phyloP scores from a whole-genome alignment of 306 rosid species.

The Casuarina cunninghamiana region DNA sequence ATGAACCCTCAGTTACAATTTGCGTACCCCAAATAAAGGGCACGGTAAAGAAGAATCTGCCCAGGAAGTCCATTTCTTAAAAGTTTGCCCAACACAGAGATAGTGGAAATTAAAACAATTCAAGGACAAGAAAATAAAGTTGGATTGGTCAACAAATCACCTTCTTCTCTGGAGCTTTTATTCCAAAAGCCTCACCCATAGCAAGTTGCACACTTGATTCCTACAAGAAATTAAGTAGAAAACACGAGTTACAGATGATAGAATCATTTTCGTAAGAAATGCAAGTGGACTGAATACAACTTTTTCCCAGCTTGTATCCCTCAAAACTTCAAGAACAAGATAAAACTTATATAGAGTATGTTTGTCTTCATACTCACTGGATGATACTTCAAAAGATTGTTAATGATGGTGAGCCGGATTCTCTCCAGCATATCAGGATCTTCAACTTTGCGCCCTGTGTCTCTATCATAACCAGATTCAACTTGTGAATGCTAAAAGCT shows the following conservation, averaged over 20 bases:
- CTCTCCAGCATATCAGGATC: slow-evolving; percentile 93
- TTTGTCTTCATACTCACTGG: slow-evolving; percentile 60
- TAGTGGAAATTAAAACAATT: neutral
- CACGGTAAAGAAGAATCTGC: neutral
- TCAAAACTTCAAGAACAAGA: slow-evolving; percentile 15
- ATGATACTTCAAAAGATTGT: slow-evolving; percentile 87
- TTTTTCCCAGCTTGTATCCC: slow-evolving; percentile 16
- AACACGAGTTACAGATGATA: neutral
- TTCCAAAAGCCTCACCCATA: slow-evolving; percentile 97
- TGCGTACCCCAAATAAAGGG: neutral
- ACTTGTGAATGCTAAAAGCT: slow-evolving; percentile 27
- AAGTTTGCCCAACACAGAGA: neutral
- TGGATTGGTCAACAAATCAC: slow-evolving; percentile 41
- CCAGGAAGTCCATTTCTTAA: neutral
- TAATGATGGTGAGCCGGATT: slow-evolving; percentile 90
- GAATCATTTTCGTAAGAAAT: neutral
- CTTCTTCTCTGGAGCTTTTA: slow-evolving; percentile 84
- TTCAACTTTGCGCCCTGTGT: slow-evolving; percentile 94
- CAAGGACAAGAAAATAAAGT: slow-evolving; percentile 9
- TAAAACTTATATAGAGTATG: slow-evolving; percentile 6
- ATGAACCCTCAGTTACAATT: neutral
- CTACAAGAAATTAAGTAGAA: slow-evolving; percentile 42
- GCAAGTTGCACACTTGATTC: slow-evolving; percentile 88
- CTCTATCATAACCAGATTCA: slow-evolving; percentile 52
- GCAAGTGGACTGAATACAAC: slow-evolving; percentile 12